Percentiles rank a stretch among this genome's conserved stretches.
phyloP scores from a whole-genome alignment of 306 rosid species.

The Albizia julibrissin region DNA sequence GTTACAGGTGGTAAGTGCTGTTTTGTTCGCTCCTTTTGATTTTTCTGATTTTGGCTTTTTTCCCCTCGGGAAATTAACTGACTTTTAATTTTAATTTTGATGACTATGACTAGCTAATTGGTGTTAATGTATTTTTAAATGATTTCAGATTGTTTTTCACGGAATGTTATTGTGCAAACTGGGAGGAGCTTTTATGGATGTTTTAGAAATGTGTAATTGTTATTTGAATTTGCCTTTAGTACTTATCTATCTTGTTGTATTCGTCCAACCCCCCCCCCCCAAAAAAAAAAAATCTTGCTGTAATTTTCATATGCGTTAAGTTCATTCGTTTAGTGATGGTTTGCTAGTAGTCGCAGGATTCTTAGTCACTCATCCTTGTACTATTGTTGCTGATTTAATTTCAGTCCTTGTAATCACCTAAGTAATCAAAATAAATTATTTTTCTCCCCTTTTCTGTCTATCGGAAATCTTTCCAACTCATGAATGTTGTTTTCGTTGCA shows the following conservation, averaged over 20 bases:
- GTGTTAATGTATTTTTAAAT: neutral
- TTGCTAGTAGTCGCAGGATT: neutral
- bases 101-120: neutral
- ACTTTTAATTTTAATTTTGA: neutral
- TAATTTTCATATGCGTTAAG: neutral
- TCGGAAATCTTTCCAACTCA: neutral
- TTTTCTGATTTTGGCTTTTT: neutral
- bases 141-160: neutral
- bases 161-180: conserved; percentile 18
- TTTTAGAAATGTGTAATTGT: neutral
- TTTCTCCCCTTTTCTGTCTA: neutral
- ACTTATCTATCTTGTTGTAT: neutral
- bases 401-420: neutral
- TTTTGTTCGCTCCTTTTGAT: neutral
- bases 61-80: neutral
- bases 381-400: neutral
- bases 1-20: conserved; percentile 84
- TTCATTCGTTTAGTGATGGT: neutral
- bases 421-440: neutral
- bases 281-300: too few relatives aligned
- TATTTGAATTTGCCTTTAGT: neutral
- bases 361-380: neutral
- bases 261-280: too few relatives aligned
- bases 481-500: neutral
- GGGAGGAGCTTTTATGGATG: neutral